Evolutionary conservation across 805 yeast species (phyloP), one percentile per base, ranked within the genome.

Genomic region (Saccharomyces eubayanus): DNA sequence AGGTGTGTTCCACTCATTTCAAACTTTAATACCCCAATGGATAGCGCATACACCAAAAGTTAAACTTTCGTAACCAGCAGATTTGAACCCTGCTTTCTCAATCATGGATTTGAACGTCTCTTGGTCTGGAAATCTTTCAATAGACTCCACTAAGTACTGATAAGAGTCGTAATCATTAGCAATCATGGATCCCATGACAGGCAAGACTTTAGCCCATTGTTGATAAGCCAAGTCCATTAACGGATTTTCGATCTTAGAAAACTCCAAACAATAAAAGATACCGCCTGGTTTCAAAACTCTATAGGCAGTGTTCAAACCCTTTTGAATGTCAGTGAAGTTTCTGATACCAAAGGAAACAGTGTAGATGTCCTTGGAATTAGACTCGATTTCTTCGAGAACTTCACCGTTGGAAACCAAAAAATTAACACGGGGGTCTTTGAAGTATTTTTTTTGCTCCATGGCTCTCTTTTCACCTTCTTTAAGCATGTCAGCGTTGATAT

Each of bases 301-400:
- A 74, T 92, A 87, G 31, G 99, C 99, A n/a, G 97, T 85, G 62
- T 87, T 79, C 63, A 94, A 77, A 29, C 98, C 99, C 5, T 89
- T 90, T 72, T 91, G 97, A 63, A 94, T 84, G 69, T 94, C 79
- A 54, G 99, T 94, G 72, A 95, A 94, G 72, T 94, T 94, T 72
- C 99, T 83, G 73, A 94, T 94, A 55, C 99, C 99, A 70, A 94
- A 94, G 2, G 97, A 96, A 62, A 94, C 90, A 2, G 99, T 94
- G 72, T 94, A 94, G 51, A 94, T 83, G 68, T 94, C 99, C 73
- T 90, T 92, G 6, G 96, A 88, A 68, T 85, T 83, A 63, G 86
- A 90, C 48, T 84, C 85, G 59, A 94, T 87, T 53, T 82, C 76
- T 61, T 89, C 97, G 74, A 94, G 78, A 8, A 77, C 76, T 73